Evolutionary conservation across 768 basidiomycete species (phyloP), one percentile per base, ranked within the genome.

Genomic region (Tulasnella sp.): DNA sequence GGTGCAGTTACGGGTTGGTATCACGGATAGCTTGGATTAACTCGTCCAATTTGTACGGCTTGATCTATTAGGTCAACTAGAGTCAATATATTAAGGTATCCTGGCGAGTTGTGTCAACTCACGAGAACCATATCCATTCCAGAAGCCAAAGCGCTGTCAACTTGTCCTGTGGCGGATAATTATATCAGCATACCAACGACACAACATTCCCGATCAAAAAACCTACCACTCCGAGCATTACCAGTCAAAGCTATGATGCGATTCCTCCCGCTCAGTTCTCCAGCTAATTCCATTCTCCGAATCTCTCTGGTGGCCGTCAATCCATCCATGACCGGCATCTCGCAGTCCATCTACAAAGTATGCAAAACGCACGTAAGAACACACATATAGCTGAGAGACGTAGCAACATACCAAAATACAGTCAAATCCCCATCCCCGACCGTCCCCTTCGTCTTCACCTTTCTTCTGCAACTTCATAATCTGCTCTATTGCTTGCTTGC

Each of bases 41-140:
- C 25, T 60, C 53, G 19, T 61, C 58, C 6, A 62, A 51, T 37
- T 54, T 57, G 49, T 62, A 62, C 5, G 61, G 61, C 41, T 63
- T 63, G 24, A 57, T 60, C 59, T 60, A 31, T 2, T 5, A 20
- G n/a, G n/a, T n/a, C n/a, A n/a, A n/a, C n/a, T 8, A 9, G 3
- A 15, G 28, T 19, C 15, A 8, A 45, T 5, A 22, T 31, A 24
- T 51, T 24, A n/a, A n/a, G n/a, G n/a, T n/a, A 24, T 27, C 19
- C 20, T 24, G 6, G 24, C 37, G 25, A 27, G 5, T 20, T 34
- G n/a, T n/a, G n/a, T 20, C 4, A 3, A n/a, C 59, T 20, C 42
- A 61, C 56, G 34, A 62, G 34, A 20, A 62, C 60, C 3, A 60
- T 59, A 52, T 62, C 56, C 61, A 63, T 62, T 13, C 62, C 62